Evolutionary conservation across 345 rosid genomes (phyloP).

Genomic region (Salix viminalis): DNA sequence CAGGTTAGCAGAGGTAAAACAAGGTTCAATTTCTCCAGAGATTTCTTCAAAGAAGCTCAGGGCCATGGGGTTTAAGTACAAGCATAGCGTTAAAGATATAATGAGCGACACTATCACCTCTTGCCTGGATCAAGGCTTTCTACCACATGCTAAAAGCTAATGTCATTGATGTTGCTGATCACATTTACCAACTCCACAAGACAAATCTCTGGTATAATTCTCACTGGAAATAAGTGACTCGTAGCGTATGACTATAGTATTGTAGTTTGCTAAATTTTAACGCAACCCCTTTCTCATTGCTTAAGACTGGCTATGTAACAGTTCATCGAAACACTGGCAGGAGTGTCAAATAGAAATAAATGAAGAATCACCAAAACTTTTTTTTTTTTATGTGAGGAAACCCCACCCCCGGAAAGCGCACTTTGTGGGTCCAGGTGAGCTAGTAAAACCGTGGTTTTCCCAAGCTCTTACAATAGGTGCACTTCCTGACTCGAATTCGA

Average conservation of each 20-base stretch:
- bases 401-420: too few relatives aligned
- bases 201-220: background rate
- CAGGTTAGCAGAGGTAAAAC: slow-evolving; percentile 35
- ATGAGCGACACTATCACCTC: slow-evolving; percentile 42
- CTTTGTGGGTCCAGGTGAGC: too few relatives aligned
- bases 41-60: slow-evolving; percentile 70
- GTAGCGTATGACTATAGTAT: background rate
- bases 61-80: slow-evolving; percentile 57
- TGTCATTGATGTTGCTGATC: too few relatives aligned
- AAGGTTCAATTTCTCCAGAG: slow-evolving; percentile 31
- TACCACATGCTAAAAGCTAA: too few relatives aligned
- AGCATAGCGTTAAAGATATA: slow-evolving; percentile 52
- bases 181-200: background rate
- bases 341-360: slow-evolving; percentile 16
- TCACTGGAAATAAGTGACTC: background rate
- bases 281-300: background rate
- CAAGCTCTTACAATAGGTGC: too few relatives aligned
- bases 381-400: too few relatives aligned
- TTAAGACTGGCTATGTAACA: background rate
- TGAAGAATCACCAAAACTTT: slow-evolving; percentile 8
- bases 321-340: background rate
- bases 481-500: too few relatives aligned
- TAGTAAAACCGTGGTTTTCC: too few relatives aligned
- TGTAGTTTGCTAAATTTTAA: background rate
- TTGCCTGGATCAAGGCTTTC: slow-evolving; percentile 39